A percentile compares a stretch with the other conserved stretches of the same genome.
phyloP scores from a whole-genome alignment of 352 stramenopile species.

The Globisporangium alternatum region DNA sequence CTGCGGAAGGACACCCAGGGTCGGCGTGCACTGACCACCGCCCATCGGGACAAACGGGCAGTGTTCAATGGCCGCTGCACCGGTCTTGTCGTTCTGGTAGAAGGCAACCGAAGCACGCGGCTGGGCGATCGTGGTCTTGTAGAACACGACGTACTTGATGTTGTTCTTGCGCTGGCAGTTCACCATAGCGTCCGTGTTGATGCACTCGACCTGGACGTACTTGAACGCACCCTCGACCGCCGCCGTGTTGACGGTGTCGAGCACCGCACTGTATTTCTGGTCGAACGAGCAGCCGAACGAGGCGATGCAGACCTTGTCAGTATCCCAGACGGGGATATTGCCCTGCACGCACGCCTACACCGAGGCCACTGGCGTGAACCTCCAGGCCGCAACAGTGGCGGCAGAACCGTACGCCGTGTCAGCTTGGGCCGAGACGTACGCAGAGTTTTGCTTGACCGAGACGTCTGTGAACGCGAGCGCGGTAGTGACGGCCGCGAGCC shows the following conservation, averaged over 20 bases:
- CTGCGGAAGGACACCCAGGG: constrained; percentile 31
- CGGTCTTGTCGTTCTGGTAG: constrained; percentile 33
- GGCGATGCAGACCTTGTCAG: constrained; percentile 31
- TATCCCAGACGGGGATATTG: constrained; percentile 38
- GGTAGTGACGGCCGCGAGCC: too few relatives aligned
- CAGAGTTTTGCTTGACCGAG: too few relatives aligned
- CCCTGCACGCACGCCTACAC: constrained; percentile 54
- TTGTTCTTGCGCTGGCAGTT: constrained; percentile 56
- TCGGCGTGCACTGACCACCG: constrained; percentile 44
- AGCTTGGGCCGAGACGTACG: too few relatives aligned
- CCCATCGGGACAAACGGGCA: constrained; percentile 59
- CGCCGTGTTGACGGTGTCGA: constrained; percentile 58
- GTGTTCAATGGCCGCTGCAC: constrained; percentile 30
- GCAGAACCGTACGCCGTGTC: too few relatives aligned
- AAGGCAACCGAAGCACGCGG: constrained; percentile 34
- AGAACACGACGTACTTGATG: constrained; percentile 60
- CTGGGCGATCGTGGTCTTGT: constrained; percentile 55
- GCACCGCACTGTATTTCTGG: constrained; percentile 33
- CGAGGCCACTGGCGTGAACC: constrained; percentile 28
- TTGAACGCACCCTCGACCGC: constrained; percentile 54
- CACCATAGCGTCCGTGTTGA: constrained; percentile 36
- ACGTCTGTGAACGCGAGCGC: too few relatives aligned
- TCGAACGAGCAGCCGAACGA: constrained; percentile 41
- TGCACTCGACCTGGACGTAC: constrained; percentile 62
- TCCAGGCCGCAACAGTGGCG: too few relatives aligned